Evolutionary conservation across 2,329 filamentous ascomycete genomes (phyloP).

Genomic region (Claviceps pazoutovae): DNA sequence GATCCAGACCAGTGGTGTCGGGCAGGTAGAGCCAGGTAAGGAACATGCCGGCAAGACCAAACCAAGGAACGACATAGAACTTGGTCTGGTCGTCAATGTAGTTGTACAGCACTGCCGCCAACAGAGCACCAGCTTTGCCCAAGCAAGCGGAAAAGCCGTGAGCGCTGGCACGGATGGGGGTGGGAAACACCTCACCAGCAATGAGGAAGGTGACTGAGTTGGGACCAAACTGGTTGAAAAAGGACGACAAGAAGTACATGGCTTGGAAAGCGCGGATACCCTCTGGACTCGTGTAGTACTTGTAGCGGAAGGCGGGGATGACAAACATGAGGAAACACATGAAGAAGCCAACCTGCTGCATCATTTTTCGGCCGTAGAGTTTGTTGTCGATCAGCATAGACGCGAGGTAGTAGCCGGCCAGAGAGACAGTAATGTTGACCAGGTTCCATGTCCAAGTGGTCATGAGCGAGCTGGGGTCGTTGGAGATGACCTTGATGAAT

Average conservation of each 20-base stretch:
- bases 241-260: slow-evolving; percentile 95
- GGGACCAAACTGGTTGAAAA: slow-evolving; percentile 98
- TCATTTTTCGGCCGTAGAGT: slow-evolving; percentile 87
- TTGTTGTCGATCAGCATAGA: slow-evolving; percentile 90
- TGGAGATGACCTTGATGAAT: slow-evolving; percentile 74
- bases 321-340: slow-evolving; percentile 90
- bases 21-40: slow-evolving; percentile 77
- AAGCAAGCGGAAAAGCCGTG: slow-evolving; percentile 89
- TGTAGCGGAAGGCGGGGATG: slow-evolving; percentile 75
- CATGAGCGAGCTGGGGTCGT: slow-evolving; percentile 58
- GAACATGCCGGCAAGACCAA: slow-evolving; percentile 74
- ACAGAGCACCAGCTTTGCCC: slow-evolving; percentile 77
- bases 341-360: slow-evolving; percentile 90
- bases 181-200: slow-evolving; percentile 92
- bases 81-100: slow-evolving; percentile 77
- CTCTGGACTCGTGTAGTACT: slow-evolving; percentile 60
- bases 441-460: slow-evolving; percentile 85
- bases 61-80: slow-evolving; percentile 92
- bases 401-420: slow-evolving; percentile 80
- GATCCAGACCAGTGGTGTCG: slow-evolving; percentile 91
- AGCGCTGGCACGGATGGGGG: slow-evolving; percentile 79
- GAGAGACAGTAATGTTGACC: slow-evolving; percentile 75
- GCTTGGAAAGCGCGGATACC: slow-evolving; percentile 85
- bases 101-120: slow-evolving; percentile 83
- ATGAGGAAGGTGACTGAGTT: slow-evolving; percentile 95